Evolutionary conservation across 1,139 yeast species (phyloP).

Genomic region (Magnusiomyces ingens): DNA sequence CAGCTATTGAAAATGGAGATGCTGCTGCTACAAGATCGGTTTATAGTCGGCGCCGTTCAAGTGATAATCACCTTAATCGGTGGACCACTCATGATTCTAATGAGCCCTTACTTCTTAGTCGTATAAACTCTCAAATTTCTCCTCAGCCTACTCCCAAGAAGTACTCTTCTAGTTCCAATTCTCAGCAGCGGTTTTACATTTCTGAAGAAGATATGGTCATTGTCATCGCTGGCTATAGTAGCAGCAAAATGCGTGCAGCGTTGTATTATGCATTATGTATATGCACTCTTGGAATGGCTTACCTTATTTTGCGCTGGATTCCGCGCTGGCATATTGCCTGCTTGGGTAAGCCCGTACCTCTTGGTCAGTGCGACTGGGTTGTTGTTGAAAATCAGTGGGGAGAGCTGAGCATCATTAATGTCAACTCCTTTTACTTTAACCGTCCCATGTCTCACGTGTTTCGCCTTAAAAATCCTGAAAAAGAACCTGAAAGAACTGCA

Average conservation of each 20-base stretch:
- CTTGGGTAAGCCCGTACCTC: constrained; percentile 57
- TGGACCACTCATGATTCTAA: constrained; percentile 18
- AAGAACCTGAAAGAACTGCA: constrained; percentile 17
- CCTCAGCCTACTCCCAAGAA: constrained; percentile 6
- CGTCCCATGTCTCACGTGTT: constrained; percentile 67
- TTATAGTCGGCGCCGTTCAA: constrained; percentile 14
- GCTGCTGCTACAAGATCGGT: constrained; percentile 3
- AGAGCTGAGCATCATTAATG: constrained; percentile 56
- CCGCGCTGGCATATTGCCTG: constrained; percentile 67
- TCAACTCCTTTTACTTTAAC: constrained; percentile 55
- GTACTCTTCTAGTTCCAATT: constrained; percentile 31
- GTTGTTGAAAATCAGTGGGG: constrained; percentile 93
- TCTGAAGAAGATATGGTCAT: constrained; percentile 93
- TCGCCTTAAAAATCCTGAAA: constrained; percentile 27
- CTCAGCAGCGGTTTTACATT: constrained; percentile 75
- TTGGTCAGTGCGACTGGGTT: constrained; percentile 87
- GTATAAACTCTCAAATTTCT: constrained; percentile 11
- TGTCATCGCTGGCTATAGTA: constrained; percentile 84
- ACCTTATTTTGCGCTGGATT: constrained; percentile 72
- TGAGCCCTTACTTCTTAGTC: constrained; percentile 17
- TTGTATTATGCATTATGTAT: constrained; percentile 52
- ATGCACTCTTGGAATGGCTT: constrained; percentile 62
- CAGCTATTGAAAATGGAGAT: neutral
- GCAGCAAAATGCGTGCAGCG: constrained; percentile 42
- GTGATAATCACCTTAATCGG: constrained; percentile 15